Evolutionary conservation across 2,329 filamentous ascomycete species (phyloP).

Genomic region (Aphanocladium album): DNA sequence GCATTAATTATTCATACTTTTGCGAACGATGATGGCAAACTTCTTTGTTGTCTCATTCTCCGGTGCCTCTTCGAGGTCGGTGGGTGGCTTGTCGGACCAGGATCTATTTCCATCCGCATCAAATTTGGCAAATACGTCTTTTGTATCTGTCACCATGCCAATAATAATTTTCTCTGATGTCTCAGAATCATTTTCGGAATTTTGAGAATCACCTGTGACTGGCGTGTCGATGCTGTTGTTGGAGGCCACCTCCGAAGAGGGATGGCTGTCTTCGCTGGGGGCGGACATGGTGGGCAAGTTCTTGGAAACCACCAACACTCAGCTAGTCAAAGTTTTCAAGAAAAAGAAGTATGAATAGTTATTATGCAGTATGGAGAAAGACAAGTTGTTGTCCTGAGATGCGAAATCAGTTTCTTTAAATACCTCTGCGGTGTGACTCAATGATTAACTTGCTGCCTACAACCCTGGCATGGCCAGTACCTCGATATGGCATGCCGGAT

Average conservation of each 20-base stretch:
- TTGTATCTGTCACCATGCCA: slow-evolving; percentile 34
- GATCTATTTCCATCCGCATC: slow-evolving; percentile 46
- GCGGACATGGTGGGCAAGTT: neutral
- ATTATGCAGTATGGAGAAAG: too few species aligned
- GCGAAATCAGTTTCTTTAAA: too few species aligned
- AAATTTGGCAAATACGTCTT: slow-evolving; percentile 38
- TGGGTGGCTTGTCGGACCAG: slow-evolving; percentile 52
- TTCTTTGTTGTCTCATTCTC: slow-evolving; percentile 58
- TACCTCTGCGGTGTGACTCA: too few species aligned
- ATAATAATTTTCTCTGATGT: slow-evolving; percentile 20
- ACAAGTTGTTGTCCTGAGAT: too few species aligned
- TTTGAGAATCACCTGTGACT: neutral
- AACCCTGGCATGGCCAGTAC: too few species aligned
- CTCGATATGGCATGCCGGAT: too few species aligned
- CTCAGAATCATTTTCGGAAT: neutral
- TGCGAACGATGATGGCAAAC: slow-evolving; percentile 56
- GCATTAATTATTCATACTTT: slow-evolving; percentile 27
- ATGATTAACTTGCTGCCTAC: too few species aligned
- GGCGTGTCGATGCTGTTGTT: neutral
- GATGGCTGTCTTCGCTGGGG: neutral
- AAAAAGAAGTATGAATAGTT: too few species aligned
- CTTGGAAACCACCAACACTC: neutral
- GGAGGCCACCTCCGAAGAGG: neutral
- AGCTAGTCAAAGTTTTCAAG: too few species aligned
- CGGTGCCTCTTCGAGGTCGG: slow-evolving; percentile 49